Evolutionary conservation across 352 stramenopile genomes (phyloP), one percentile per base, ranked within the genome.

Genomic region (Phytopythium delawarense): DNA sequence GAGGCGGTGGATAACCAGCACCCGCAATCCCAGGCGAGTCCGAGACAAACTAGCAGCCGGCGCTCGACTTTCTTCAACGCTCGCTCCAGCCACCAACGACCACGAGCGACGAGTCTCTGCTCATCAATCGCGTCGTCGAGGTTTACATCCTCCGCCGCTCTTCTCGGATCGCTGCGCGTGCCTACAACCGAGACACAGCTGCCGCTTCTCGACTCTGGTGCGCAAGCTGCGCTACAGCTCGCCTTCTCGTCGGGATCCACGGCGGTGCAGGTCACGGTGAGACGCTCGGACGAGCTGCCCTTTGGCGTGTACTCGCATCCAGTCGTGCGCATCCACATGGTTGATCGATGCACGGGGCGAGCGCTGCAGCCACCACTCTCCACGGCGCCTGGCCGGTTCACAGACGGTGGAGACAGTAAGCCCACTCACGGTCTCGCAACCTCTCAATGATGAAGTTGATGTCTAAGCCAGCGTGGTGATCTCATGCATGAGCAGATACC

Each of bases 291-390:
- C 51, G 77, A 87, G 35, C 62, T 88, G 59, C 79, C 78, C 20
- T 84, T 87, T 55, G 66, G 63, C 48, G 72, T 62, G 12, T 81
- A 74, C 53, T 74, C 64, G 2, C 66, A 70, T 37, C 81, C 81
- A 6, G 62, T 81, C 2, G 70, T 88, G 18, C 63, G 69, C 5
- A 52, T 89, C 18, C 72, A 88, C 52, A 42, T 87, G 9, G 67
- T 89, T 2, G 76, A 89, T 32, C 46, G 70, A 42, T 87, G 79
- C 63, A 81, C 79, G 0, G 81, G 81, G 6, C 66, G 69, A 61
- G 61, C 71, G n/a, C 40, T 85, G 0, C 69, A 70, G 12, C 59
- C 71, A 8, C 25, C 44, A 5, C 73, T 66, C 16, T 76, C 74
- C 32, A 66, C 35, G 2, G 52, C 62, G 34, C 25, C 16, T 42